Base-by-base conservation (phyloP, 257 asterid genomes). In the Ligustrum vulgare region DNA sequence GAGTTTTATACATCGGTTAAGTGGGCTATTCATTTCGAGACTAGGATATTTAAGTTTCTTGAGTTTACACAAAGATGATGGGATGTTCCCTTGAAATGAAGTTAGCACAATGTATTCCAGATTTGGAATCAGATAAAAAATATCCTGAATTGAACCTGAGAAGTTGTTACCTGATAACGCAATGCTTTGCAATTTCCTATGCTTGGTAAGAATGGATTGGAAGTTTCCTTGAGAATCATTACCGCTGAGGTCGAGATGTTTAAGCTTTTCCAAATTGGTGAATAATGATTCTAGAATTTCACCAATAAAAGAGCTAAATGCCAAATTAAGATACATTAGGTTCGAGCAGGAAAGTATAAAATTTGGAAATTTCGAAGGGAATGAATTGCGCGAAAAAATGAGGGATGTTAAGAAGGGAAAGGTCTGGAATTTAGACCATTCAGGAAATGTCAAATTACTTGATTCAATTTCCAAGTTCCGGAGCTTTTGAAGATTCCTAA, bases 301-400 rank as follows among this genome's bases (percentile, higher is more conserved):
- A 60, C 91, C 97, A 4, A 80, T 84, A 22, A 94, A 69, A 5
- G 65, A n/a, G 81, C 89, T 94, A 0, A 2, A 16, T 2, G 93
- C 86, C 80, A 91, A 76, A 77, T 90, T 91, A 63, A 94, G 94
- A 67, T 58, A 85, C n/a, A 88, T 88, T 54, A 92, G 87, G 69
- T 88, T 89, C 9, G 5, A 72, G 80, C 93, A 91, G 12, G 71
- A 71, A 43, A 79, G 13, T 68, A 94, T 66, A 39, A 92, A 94
- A 69, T 68, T 78, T 41, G 97, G 98, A 45, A 92, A 89, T 73
- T 45, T 88, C 64, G 69, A 77, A 10, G 74, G 73, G 70, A 94
- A 76, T 11, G 58, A 77, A 72, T 94, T 92, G 80, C 16, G 74
- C 13, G 33, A 62, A 74, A 90, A 73, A 67, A 80, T 76, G 69